Evolutionary conservation across 2,329 filamentous ascomycete genomes (phyloP), one percentile per base, ranked within the genome.

Genomic region (Xylaria sp.): DNA sequence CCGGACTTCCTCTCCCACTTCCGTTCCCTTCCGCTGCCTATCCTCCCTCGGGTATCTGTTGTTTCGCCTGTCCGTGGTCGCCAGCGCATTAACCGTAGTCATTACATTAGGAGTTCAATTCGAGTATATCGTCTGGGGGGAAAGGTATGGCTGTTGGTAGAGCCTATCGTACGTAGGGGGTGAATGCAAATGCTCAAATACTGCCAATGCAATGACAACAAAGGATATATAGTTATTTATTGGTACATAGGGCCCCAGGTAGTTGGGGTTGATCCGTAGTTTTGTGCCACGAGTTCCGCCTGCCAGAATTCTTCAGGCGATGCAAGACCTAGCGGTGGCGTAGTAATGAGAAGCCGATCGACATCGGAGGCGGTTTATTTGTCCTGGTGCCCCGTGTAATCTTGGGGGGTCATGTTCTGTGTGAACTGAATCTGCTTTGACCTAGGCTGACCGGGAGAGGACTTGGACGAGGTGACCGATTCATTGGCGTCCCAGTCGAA

Each of bases 401-500:
- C 73, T 48, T 74, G 71, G 0, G 76, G 76, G 0, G 76, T 78
- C 48, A 77, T 69, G 59, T 78, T 78, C 39, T 71, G 75, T 8
- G 74, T 76, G 63, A 78, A 78, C 59, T 78, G 76, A 46, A 77
- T 76, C 41, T 74, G 73, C 60, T 74, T 74, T n/a, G 71, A 70
- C 56, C 69, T 69, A 1, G 71, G 57, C 26, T 72, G 70, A 26
- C 68, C 66, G 7, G 74, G 73, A 16, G 74, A 74, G 8, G 71
- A 69, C 53, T 64, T 70, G 5, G 67, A 66, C 21, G 73, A 72
- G 22, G 71, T 66, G 42, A 73, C 73, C 1, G 76, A 72, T 34
- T 77, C 72, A 39, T 76, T 70, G 11, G 66, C 73, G 4, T 81
- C 75, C 74, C 81, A 83, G 61, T 78, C 77, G 63, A 79, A 83